These are phyloP conservation scores for Aegilops longissima DNA, from an alignment of 176 grass and related monocot genomes.

Conservation along the genomic window DNA sequence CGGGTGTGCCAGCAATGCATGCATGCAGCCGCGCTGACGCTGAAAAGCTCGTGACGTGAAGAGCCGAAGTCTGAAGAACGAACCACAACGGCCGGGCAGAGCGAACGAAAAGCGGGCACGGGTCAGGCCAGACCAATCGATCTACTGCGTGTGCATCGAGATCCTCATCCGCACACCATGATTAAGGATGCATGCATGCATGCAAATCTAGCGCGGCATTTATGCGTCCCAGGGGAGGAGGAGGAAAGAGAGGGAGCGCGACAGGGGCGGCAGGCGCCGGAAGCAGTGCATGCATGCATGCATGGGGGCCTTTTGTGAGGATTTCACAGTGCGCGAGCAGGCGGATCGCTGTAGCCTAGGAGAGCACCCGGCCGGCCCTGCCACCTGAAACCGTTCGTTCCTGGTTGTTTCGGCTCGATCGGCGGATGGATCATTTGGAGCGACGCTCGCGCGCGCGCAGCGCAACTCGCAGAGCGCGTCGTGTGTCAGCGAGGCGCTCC, in stretches of 20 bases:
- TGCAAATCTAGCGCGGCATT: background rate
- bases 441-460: background rate
- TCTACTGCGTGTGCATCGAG: background rate
- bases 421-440: background rate
- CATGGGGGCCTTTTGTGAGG: background rate
- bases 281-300: slow-evolving; percentile 8
- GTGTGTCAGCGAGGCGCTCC: background rate
- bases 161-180: background rate
- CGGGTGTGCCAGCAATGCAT: background rate
- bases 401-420: slow-evolving; percentile 26
- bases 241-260: background rate
- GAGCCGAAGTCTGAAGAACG: background rate
- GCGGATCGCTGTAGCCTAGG: slow-evolving; percentile 45
- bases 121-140: background rate
- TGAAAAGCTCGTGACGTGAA: background rate
- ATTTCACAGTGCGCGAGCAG: slow-evolving; percentile 27
- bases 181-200: background rate
- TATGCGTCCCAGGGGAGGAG: background rate
- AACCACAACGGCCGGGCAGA: background rate
- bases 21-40: background rate
- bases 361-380: slow-evolving; percentile 33
- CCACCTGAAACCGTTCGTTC: slow-evolving; percentile 47
- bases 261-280: background rate
- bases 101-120: background rate
- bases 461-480: background rate